A percentile compares a stretch with the other conserved stretches of the same genome.
These are phyloP conservation scores for Mucor irregularis DNA, from an alignment of 371 early-diverging fungal species.

Conservation along the genomic window DNA sequence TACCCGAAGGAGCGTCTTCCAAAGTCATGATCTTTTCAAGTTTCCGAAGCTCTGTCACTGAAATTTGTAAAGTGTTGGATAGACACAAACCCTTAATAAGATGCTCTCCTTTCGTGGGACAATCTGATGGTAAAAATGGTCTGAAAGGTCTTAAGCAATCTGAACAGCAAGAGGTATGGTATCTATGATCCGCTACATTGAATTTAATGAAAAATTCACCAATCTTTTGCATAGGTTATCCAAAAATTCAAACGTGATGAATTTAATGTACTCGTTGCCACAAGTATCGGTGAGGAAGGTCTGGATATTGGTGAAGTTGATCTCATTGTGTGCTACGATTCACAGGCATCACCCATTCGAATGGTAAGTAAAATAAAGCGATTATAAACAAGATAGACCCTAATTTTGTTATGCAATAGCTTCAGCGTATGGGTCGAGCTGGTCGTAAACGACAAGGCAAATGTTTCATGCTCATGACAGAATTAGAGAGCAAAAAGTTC, in stretches of 20 bases:
- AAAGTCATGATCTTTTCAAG: conserved; percentile 89
- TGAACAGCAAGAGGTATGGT: conserved; percentile 78
- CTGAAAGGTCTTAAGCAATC: conserved; percentile 78
- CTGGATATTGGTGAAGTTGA: conserved; percentile 97
- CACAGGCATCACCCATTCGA: conserved; percentile 80
- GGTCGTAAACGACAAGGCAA: conserved; percentile 89
- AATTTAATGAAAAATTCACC: too few species aligned
- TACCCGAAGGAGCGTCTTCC: conserved; percentile 38
- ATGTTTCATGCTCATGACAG: conserved; percentile 79
- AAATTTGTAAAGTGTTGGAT: conserved; percentile 69
- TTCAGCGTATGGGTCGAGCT: conserved; percentile 94
- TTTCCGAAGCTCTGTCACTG: conserved; percentile 85
- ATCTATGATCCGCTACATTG: too few species aligned
- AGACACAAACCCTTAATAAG: conserved; percentile 70
- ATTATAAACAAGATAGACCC: neutral
- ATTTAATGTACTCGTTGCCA: conserved; percentile 86
- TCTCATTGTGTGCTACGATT: conserved; percentile 90
- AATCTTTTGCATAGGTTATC: conserved; percentile 19
- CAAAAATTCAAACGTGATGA: conserved; percentile 69
- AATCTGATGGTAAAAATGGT: conserved; percentile 61
- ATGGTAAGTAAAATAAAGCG: conserved; percentile 48
- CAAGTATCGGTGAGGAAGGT: conserved; percentile 96
- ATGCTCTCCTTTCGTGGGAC: conserved; percentile 84
- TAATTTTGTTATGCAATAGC: conserved; percentile 38
- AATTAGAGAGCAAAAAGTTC: conserved; percentile 77